Conservation (phyloP, 2,329 filamentous ascomycete species). For the Didymella keratinophila region DNA sequence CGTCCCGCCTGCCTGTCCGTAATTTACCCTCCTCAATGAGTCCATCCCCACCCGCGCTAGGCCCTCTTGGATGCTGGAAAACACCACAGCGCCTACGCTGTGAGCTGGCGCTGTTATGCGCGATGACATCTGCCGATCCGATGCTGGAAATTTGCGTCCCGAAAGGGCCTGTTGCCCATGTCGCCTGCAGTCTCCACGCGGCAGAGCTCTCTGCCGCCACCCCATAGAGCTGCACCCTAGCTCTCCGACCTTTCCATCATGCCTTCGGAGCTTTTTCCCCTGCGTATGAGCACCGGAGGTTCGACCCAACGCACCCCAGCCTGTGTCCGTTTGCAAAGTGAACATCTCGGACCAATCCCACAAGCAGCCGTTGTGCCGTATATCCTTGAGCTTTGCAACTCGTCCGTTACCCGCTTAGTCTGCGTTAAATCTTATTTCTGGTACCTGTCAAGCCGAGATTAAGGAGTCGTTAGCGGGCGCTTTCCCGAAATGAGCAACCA, state of each 20-base stretch:
- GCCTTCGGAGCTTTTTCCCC: conserved; percentile 37
- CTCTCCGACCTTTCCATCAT: conserved; percentile 27
- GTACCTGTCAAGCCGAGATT: conserved; percentile 47
- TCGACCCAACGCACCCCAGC: conserved; percentile 37
- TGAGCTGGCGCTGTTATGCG: conserved; percentile 41
- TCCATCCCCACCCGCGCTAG: conserved; percentile 27
- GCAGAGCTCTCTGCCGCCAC: conserved; percentile 20
- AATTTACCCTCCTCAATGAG: conserved; percentile 37
- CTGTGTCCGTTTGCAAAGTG: conserved; percentile 30
- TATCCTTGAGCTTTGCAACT: conserved; percentile 40
- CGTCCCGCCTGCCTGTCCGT: conserved; percentile 29
- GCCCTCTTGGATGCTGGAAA: conserved; percentile 26
- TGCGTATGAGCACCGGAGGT: conserved; percentile 35
- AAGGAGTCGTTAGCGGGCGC: conserved; percentile 46
- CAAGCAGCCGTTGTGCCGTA: conserved; percentile 43
- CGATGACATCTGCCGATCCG: conserved; percentile 42
- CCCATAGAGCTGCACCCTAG: conserved; percentile 24
- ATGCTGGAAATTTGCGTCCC: conserved; percentile 31
- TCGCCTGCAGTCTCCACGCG: conserved; percentile 31
- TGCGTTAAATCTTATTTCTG: conserved; percentile 31
- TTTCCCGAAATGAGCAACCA: conserved; percentile 32
- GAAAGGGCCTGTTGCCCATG: conserved; percentile 27
- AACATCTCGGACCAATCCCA: conserved; percentile 40
- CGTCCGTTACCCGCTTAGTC: conserved; percentile 38
- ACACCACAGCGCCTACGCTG: conserved; percentile 35